A percentile compares a stretch with the other conserved stretches of the same genome.
Conservation (phyloP, 23 red algal genomes). For the Gracilaria vermiculophylla region DNA sequence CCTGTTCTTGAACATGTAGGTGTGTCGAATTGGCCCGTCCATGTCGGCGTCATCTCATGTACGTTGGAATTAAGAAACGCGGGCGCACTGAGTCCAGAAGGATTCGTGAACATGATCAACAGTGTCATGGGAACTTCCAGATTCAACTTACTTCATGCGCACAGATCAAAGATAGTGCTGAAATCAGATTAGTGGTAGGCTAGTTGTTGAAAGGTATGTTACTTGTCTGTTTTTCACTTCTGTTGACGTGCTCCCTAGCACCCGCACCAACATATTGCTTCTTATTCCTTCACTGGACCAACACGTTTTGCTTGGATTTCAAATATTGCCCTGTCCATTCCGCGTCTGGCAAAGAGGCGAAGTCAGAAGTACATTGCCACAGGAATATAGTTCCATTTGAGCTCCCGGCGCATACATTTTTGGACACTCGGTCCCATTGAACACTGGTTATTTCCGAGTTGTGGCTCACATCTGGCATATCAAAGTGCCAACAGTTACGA, state of each 20-base stretch:
- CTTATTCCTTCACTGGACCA: not conserved
- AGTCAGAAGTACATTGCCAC: slow-evolving; percentile 22
- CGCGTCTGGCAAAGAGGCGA: slow-evolving; percentile 26
- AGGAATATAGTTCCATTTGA: slow-evolving; percentile 15
- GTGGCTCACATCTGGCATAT: not conserved
- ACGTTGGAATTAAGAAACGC: slow-evolving; percentile 29
- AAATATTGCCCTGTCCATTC: slow-evolving; percentile 52
- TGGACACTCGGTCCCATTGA: slow-evolving; percentile 1
- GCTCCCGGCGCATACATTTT: slow-evolving; percentile 33
- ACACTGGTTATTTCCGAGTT: not conserved
- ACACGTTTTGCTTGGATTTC: slow-evolving; percentile 1
- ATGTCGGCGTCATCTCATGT: slow-evolving; percentile 14
- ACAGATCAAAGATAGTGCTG: slow-evolving; percentile 16
- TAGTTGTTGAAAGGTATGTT: not conserved
- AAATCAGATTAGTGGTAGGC: not conserved
- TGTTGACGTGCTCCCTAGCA: not conserved
- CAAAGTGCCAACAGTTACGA: slow-evolving; percentile 16
- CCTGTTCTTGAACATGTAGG: slow-evolving; percentile 73
- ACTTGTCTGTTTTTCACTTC: not conserved
- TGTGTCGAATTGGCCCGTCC: slow-evolving; percentile 17
- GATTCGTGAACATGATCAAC: slow-evolving; percentile 34
- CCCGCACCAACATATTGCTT: not conserved
- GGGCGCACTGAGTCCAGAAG: slow-evolving; percentile 56
- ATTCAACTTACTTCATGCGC: slow-evolving; percentile 50
- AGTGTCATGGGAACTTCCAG: slow-evolving; percentile 14